Base-by-base conservation (phyloP, 2,329 filamentous ascomycete genomes). In the Blastomyces silverae region DNA sequence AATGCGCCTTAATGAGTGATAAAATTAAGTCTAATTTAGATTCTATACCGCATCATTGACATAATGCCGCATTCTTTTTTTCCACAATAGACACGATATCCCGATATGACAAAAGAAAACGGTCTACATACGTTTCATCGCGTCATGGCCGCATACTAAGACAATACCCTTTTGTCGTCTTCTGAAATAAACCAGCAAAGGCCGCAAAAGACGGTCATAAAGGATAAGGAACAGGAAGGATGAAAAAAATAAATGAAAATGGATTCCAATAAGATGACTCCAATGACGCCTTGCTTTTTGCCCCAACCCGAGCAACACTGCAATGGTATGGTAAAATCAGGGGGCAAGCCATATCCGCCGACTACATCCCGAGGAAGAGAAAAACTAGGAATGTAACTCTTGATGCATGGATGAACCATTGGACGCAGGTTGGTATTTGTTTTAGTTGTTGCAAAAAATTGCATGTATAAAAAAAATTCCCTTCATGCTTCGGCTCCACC, bases 271-370 rank as follows among this genome's bases (percentile, higher is more conserved):
- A 53, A 58, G 22, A 44, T 6, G 52, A 69, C 67, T 67, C 67
- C 67, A 64, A 65, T 61, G 65, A 69, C 67, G 67, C 67, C 67
- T 67, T 68, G 65, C 64, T 67, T 67, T 67, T 68, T 68, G 61
- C 64, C 65, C 61, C 66, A 42, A 65, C 58, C 67, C 66, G 66
- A 66, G 63, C 44, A 62, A 55, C 25, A 55, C 39, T 56, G 61
- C 61, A 44, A 56, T 56, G 25, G 44, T 61, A 28, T 61, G 22
- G 42, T 61, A n/a, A 61, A 61, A 61, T 50, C 44, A 50, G 7
- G 42, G 58, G 31, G 28, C 15, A 50, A 22, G 25, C 20, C 59
- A 61, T 61, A 61, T 61, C 44, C 42, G 42, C 25, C 28, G 44
- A 34, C 59, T 48, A 48, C 46, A 61, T 34, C 44, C 42, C 59